Base-by-base conservation (phyloP, 2,329 filamentous ascomycete genomes). In the Chalaropsis ovoidea region DNA sequence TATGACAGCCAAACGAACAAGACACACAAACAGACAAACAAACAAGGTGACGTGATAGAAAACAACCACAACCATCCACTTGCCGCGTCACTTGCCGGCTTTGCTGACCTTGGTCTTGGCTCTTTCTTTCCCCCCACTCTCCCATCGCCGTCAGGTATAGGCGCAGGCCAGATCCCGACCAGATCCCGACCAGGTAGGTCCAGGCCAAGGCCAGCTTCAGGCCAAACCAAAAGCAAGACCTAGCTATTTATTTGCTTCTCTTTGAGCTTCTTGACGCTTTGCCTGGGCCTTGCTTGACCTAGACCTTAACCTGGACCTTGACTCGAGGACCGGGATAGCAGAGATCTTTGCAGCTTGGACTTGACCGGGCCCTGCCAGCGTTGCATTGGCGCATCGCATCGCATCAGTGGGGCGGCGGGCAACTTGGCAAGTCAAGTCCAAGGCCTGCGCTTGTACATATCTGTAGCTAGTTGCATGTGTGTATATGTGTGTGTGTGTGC, bases 341-440 rank as follows among this genome's bases (percentile, higher is more conserved):
- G 24, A 58, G 52, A 58, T 58, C 24, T 58, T 58, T 58, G 52
- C 27, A 58, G 52, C 52, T 58, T 58, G 52, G 52, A 39, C 27
- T 35, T 35, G 27, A 13, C 13, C 52, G 27, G 52, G 52, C 27
- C 27, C 24, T 17, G 52, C 52, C 52, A 58, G 52, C 15, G 52
- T 58, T 58, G n/a, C 52, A 58, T 58, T 58, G 27, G 52, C 52
- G 52, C 52, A 58, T 58, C 52, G 52, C 52, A 56, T 56, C 52
- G 27, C 52, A 56, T 56, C 52, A 56, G 52, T 56, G 52, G 52
- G 52, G 52, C 52, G 52, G 52, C 52, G 27, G 52, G 52, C 11
- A 17, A 56, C 27, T 35, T 24, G 35, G 52, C 52, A n/a, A 31
- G 52, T 24, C 22, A 35, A 56, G 31, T 13, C 47, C 19, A 24